phyloP scores from a whole-genome alignment of 805 yeast species.

The Suhomyces tanzawaensis region DNA sequence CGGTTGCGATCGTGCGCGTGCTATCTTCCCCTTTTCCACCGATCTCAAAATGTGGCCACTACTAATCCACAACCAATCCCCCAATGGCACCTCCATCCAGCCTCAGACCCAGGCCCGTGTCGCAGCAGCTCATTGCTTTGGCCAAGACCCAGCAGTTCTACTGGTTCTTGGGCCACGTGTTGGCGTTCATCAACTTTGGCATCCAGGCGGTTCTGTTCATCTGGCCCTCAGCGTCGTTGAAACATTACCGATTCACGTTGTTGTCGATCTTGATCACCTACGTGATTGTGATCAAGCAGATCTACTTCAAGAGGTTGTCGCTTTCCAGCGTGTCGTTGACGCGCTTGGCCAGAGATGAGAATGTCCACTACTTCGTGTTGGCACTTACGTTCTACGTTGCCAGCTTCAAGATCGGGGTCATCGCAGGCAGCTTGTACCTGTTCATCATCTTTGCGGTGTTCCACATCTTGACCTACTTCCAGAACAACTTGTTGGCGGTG shows the following conservation, averaged over 20 bases:
- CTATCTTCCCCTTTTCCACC: background rate
- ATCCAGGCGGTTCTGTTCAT: constrained; percentile 43
- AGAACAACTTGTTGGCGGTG: constrained; percentile 28
- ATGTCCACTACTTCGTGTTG: constrained; percentile 36
- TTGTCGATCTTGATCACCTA: constrained; percentile 58
- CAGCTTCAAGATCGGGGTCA: constrained; percentile 29
- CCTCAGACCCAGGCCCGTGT: constrained; percentile 7
- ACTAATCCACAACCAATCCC: background rate
- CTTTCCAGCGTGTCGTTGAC: constrained; percentile 12
- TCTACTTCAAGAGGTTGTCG: constrained; percentile 43
- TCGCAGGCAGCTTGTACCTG: constrained; percentile 40
- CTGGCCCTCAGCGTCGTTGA: constrained; percentile 24
- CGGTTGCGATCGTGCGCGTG: too few species aligned
- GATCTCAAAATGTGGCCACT: background rate
- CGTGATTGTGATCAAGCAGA: constrained; percentile 59
- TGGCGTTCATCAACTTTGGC: constrained; percentile 43
- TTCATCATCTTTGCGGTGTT: constrained; percentile 36
- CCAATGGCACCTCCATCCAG: constrained; percentile 5
- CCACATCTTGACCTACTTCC: constrained; percentile 39
- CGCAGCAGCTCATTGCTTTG: constrained; percentile 8
- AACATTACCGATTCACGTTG: constrained; percentile 36
- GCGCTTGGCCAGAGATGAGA: constrained; percentile 37
- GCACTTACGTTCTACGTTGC: constrained; percentile 29
- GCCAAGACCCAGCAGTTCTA: constrained; percentile 57
- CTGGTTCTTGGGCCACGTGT: constrained; percentile 66